Evolutionary conservation across 2,329 filamentous ascomycete genomes (phyloP).

Genomic region (Cladophialophora yegresii): DNA sequence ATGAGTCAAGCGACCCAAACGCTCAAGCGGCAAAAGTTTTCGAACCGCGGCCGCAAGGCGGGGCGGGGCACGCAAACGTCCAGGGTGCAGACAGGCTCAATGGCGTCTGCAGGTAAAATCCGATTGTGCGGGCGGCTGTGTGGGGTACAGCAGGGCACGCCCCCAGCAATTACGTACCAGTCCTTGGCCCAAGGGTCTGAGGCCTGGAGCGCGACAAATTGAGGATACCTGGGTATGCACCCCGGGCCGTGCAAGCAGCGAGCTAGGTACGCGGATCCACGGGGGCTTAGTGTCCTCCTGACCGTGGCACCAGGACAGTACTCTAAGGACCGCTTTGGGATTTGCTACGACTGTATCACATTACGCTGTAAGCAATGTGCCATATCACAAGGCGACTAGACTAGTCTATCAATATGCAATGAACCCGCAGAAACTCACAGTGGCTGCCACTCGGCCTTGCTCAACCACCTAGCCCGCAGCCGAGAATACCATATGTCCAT

Average conservation of each 20-base stretch:
- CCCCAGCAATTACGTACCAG: not conserved
- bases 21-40: conserved; percentile 16
- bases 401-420: not conserved
- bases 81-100: not conserved
- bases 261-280: not conserved
- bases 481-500: not conserved
- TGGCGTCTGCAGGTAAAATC: conserved; percentile 3
- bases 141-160: not conserved
- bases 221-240: conserved; percentile 2
- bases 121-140: not conserved
- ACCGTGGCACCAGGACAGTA: not conserved
- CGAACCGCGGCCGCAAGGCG: not conserved
- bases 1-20: conserved; percentile 12
- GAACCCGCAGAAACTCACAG: no score
- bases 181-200: no score
- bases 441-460: not conserved
- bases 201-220: no score
- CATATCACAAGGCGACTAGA: not conserved
- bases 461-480: not conserved
- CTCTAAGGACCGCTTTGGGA: not conserved
- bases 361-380: not conserved
- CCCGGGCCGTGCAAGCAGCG: not conserved
- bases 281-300: not conserved
- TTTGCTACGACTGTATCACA: not conserved
- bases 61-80: conserved; percentile 5